phyloP scores from a whole-genome alignment of 441 rosid species.

The Theobroma grandiflorum region DNA sequence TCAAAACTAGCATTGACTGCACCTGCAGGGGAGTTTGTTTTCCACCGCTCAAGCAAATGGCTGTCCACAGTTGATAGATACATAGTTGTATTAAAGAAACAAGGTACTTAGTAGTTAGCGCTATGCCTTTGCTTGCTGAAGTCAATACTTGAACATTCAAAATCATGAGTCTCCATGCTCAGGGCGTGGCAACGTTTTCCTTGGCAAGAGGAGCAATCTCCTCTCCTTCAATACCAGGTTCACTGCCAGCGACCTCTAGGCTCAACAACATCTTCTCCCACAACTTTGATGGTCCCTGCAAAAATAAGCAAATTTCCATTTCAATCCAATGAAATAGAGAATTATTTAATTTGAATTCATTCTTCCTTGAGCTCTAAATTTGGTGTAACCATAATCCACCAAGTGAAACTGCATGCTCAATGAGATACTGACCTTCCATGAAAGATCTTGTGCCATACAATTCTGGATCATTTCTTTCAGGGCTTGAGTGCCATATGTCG shows the following conservation, averaged over 20 bases:
- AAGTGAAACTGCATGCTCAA: background rate
- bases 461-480: slow-evolving; percentile 77
- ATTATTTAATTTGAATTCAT: background rate
- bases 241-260: slow-evolving; percentile 59
- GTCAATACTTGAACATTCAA: background rate
- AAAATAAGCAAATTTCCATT: slow-evolving; percentile 9
- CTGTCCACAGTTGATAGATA: background rate
- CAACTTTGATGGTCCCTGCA: slow-evolving; percentile 74
- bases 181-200: slow-evolving; percentile 84
- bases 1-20: background rate
- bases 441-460: slow-evolving; percentile 88
- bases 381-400: background rate
- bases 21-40: background rate
- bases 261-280: slow-evolving; percentile 80
- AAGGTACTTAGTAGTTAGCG: slow-evolving; percentile 5
- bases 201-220: slow-evolving; percentile 75
- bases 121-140: slow-evolving; percentile 11
- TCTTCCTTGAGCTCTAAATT: slow-evolving; percentile 2
- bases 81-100: background rate
- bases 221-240: slow-evolving; percentile 59
- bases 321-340: background rate
- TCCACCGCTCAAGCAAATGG: background rate
- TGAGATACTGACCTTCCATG: slow-evolving; percentile 83
- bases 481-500: slow-evolving; percentile 60
- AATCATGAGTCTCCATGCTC: slow-evolving; percentile 26